A percentile compares a stretch with the other conserved stretches of the same genome.
Evolutionary conservation across 2,329 filamentous ascomycete genomes (phyloP).

Genomic region (Coleophoma cylindrospora): DNA sequence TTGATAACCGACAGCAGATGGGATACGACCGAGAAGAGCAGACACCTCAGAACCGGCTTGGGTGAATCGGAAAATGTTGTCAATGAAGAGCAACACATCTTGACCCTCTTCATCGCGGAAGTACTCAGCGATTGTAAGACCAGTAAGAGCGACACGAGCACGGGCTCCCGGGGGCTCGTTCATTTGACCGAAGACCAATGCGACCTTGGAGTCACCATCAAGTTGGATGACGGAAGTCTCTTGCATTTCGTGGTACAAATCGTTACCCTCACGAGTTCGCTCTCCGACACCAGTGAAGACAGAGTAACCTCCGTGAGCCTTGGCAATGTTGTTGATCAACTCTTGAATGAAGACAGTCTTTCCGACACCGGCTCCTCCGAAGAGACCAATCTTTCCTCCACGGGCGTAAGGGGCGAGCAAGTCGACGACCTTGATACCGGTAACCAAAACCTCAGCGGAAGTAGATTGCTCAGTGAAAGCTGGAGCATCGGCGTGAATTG

Average conservation of each 20-base stretch:
- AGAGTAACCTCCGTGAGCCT: conserved; percentile 99
- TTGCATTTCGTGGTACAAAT: conserved; percentile 99
- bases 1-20: conserved; percentile 99
- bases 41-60: conserved; percentile 99
- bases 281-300: conserved; percentile 99
- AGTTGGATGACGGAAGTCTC: conserved; percentile 99
- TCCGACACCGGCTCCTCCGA: conserved; percentile 99
- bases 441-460: conserved; percentile 91
- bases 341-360: conserved; percentile 99
- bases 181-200: conserved; percentile 99
- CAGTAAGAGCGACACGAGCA: conserved; percentile 98
- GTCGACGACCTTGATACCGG: conserved; percentile 99
- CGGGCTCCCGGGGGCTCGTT: conserved; percentile 99
- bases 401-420: conserved; percentile 97
- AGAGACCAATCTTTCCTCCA: conserved; percentile 99
- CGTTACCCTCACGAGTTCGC: conserved; percentile 99
- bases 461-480: conserved; percentile 95
- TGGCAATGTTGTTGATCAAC: conserved; percentile 99
- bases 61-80: conserved; percentile 99
- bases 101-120: conserved; percentile 76
- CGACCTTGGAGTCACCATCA: conserved; percentile 98
- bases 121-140: conserved; percentile 73
- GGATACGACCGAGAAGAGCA: conserved; percentile 97
- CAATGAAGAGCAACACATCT: conserved; percentile 98
- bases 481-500: conserved; percentile 94